Base-by-base conservation (phyloP, 768 basidiomycete species). In the Jaapia argillacea region DNA sequence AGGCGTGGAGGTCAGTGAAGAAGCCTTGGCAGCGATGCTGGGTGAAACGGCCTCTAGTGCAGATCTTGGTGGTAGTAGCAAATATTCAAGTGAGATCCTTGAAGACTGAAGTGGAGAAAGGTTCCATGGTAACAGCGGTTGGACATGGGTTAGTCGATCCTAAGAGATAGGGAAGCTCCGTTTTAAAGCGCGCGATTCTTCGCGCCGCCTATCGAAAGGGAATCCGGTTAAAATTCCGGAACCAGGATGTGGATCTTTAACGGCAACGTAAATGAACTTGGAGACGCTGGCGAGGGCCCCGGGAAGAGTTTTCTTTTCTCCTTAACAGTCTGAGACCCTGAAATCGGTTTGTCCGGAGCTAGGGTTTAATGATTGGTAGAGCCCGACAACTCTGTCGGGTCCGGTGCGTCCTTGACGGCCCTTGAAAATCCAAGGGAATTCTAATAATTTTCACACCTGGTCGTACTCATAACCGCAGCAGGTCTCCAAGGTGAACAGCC, bases 341-440 rank as follows among this genome's bases (percentile, higher is more conserved):
- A 75, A 81, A 79, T 76, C 73, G 71, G 70, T 71, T 81, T 72
- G 72, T 72, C 70, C 71, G 71, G 79, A 81, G 79, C 64, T 78
- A 79, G 71, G 77, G 77, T 77, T 76, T 63, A 64, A 75, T 75
- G 74, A 65, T 63, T 70, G 76, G 77, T 74, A 79, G 75, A 80
- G 79, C 77, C 68, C 71, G 66, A 70, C 77, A 74, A 67, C 61
- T 79, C 65, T 74, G 75, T 75, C 65, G 75, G 66, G 77, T 80
- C 77, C 72, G 72, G 79, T 80, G 74, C 69, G 70, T 73, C 73
- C 77, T 67, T 63, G 71, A 78, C 77, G 72, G 76, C 71, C 79
- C 80, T 81, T 80, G 80, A 81, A 82, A 79, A 80, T 77, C 75
- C 74, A 74, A 74, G 73, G 77, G 77, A 78, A 72, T n/a, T n/a